Evolutionary conservation across 306 rosid genomes (phyloP).

Genomic region (Arachis stenosperma): DNA sequence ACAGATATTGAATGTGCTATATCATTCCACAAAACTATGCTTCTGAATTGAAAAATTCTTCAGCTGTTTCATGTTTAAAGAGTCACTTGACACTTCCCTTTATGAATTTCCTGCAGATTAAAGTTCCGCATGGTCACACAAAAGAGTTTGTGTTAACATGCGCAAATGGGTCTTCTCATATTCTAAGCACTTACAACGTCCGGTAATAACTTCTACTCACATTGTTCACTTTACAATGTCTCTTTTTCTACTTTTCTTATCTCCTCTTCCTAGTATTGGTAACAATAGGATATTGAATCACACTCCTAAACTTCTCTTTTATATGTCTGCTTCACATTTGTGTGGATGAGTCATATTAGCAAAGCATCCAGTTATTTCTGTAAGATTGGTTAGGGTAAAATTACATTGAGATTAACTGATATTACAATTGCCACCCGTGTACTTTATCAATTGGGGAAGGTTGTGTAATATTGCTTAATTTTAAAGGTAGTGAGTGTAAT

Average conservation of each 20-base stretch:
- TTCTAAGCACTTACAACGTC: slow-evolving; percentile 58
- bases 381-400: not conserved
- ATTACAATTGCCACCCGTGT: no score
- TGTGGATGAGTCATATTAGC: not conserved
- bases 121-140: slow-evolving; percentile 86
- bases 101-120: slow-evolving; percentile 62
- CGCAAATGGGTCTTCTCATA: slow-evolving; percentile 80
- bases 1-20: slow-evolving; percentile 1
- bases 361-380: not conserved
- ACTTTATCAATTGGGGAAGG: no score
- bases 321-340: not conserved
- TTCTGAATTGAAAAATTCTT: slow-evolving; percentile 26
- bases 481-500: no score
- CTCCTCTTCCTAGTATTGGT: not conserved
- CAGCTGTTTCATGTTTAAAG: slow-evolving; percentile 20
- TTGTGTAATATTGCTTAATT: no score
- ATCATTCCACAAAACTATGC: slow-evolving; percentile 10
- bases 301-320: slow-evolving; percentile 17
- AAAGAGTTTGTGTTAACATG: slow-evolving; percentile 79
- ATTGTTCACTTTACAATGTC: no score
- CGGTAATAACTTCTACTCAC: slow-evolving; percentile 56
- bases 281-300: not conserved
- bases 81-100: slow-evolving; percentile 18
- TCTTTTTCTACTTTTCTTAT: no score
- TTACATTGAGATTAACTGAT: no score